phyloP scores from a whole-genome alignment of 208 protist species.

The Entamoeba dispar region DNA sequence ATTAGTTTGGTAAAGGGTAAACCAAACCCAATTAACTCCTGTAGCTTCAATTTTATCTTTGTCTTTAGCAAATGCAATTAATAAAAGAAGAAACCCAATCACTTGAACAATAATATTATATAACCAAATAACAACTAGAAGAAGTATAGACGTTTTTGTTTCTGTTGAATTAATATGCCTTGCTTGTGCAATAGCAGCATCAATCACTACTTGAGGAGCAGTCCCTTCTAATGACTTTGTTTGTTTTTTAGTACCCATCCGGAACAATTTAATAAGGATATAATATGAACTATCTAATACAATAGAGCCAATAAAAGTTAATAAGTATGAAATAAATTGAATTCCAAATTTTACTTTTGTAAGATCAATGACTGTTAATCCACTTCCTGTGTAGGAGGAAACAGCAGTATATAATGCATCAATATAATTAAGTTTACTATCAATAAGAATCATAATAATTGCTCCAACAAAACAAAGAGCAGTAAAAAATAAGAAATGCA shows the following conservation, averaged over 20 bases:
- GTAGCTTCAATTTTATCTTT: too few relatives aligned
- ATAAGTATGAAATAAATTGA: neutral
- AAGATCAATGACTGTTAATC: neutral
- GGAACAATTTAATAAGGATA: neutral
- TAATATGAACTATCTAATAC: neutral
- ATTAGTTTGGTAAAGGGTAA: too few relatives aligned
- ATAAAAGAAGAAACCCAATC: too few relatives aligned
- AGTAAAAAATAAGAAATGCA: neutral
- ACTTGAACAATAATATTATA: too few relatives aligned
- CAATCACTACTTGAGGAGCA: neutral
- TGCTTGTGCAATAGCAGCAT: neutral
- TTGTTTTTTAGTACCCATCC: neutral
- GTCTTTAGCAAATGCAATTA: too few relatives aligned
- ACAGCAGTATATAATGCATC: neutral
- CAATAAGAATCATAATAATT: neutral
- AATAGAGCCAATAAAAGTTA: neutral
- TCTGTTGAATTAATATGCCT: neutral
- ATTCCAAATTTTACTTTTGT: neutral
- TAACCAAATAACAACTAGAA: neutral
- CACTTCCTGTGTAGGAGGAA: neutral
- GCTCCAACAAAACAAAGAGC: neutral
- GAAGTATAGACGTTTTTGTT: neutral
- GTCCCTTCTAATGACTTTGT: neutral
- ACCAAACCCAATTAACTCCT: too few relatives aligned
- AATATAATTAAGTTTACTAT: neutral